phyloP scores from a whole-genome alignment of 2,329 filamentous ascomycete genomes.

The Graphilbum fragrans region DNA sequence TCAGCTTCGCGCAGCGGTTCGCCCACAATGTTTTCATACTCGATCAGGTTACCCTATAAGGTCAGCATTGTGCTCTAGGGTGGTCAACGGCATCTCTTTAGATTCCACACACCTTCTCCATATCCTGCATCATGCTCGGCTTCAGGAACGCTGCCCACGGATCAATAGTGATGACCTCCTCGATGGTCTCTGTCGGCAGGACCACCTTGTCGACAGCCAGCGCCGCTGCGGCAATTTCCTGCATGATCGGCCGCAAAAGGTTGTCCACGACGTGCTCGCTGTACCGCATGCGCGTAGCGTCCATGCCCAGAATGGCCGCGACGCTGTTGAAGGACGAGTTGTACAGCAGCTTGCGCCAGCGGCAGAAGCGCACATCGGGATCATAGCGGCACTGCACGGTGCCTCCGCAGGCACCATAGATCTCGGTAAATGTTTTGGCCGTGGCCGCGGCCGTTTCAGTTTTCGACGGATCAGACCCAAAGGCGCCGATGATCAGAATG shows the following conservation, averaged over 20 bases:
- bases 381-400: constrained; percentile 55
- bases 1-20: constrained; percentile 41
- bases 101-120: constrained; percentile 21
- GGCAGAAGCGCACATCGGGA: constrained; percentile 2
- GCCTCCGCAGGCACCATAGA: constrained; percentile 65
- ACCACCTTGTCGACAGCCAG: constrained; percentile 24
- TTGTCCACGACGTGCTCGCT: constrained; percentile 4
- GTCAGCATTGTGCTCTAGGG: background rate
- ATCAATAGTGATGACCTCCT: constrained; percentile 33
- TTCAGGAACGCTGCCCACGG: constrained; percentile 33
- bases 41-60: constrained; percentile 33
- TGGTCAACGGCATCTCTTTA: too few species aligned
- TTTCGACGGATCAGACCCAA: background rate
- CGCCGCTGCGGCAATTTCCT: constrained; percentile 33
- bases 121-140: constrained; percentile 42
- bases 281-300: constrained; percentile 6
- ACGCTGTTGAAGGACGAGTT: constrained; percentile 7
- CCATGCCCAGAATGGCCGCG: constrained; percentile 4
- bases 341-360: constrained; percentile 8
- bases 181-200: constrained; percentile 28
- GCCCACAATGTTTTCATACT: constrained; percentile 43
- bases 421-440: constrained; percentile 1
- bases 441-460: background rate
- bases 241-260: constrained; percentile 38
- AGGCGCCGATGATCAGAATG: background rate